A percentile compares a stretch with the other conserved stretches of the same genome.
phyloP scores from a whole-genome alignment of 2,329 filamentous ascomycete genomes.

The Spiromastix sp. region DNA sequence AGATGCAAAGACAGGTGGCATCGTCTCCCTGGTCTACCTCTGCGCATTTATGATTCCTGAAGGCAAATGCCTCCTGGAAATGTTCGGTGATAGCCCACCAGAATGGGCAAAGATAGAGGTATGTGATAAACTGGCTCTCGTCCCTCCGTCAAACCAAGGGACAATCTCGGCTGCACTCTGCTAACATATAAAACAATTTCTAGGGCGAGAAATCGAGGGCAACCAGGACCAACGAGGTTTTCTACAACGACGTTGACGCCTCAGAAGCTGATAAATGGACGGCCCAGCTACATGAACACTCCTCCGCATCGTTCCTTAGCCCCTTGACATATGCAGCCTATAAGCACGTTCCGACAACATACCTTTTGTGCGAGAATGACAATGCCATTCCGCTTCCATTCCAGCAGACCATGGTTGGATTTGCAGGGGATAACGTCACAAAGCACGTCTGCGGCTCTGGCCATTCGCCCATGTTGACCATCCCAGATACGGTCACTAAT shows the following conservation, averaged over 20 bases:
- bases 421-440: slow-evolving; percentile 19
- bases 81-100: neutral
- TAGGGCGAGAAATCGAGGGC: neutral
- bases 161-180: too few species aligned
- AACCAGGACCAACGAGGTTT: slow-evolving; percentile 4
- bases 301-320: slow-evolving; percentile 17
- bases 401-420: slow-evolving; percentile 23
- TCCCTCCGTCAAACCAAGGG: too few species aligned
- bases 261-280: slow-evolving; percentile 17
- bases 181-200: too few species aligned
- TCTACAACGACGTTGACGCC: slow-evolving; percentile 22
- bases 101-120: slow-evolving; percentile 1
- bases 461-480: slow-evolving; percentile 34
- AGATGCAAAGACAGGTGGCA: slow-evolving; percentile 22
- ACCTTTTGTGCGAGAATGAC: slow-evolving; percentile 29
- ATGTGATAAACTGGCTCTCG: too few species aligned
- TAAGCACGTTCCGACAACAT: slow-evolving; percentile 23
- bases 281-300: slow-evolving; percentile 16
- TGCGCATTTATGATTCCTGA: neutral
- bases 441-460: slow-evolving; percentile 23
- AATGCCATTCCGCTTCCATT: slow-evolving; percentile 18
- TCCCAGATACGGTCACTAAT: slow-evolving; percentile 19
- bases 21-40: slow-evolving; percentile 20
- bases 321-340: slow-evolving; percentile 21
- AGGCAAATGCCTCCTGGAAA: neutral